Evolutionary conservation across 139 green algal genomes (phyloP), one percentile per base, ranked within the genome.

Genomic region (Nannochloris sp.): DNA sequence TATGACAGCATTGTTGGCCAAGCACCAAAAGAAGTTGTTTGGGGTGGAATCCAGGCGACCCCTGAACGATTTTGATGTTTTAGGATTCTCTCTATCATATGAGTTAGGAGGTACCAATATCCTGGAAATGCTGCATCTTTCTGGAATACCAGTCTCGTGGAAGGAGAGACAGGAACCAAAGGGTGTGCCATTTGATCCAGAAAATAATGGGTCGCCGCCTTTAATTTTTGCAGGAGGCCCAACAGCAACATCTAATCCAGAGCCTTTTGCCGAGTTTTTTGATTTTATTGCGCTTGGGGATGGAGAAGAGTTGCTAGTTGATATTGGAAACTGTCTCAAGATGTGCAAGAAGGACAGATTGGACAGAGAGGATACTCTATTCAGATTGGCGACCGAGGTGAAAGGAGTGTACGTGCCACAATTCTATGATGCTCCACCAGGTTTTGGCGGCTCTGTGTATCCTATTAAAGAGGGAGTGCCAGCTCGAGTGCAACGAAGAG

Each of bases 221-320:
- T 69, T 89, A 48, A 67, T 88, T 36, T 89, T 89, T 60, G 82
- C 79, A 6, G 82, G 76, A 29, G 83, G 83, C 2, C 83, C 83
- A 50, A 91, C 84, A 13, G 83, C 83, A 56, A 90, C 83, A 17
- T 84, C 71, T 50, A 90, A 90, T 63, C 84, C 83, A 17, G 83
- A 90, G 74, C 84, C 83, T 25, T 89, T 89, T 31, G 56, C 74
- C 20, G 78, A 87, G 56, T 90, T 90, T 56, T 84, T 89, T 36
- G 83, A 90, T 59, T 90, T 87, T 44, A 65, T 90, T 40, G 81
- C 77, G 11, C 70, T 90, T 13, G 83, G 83, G 5, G 80, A 85
- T 62, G 74, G 81, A 40, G 81, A 83, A 59, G 81, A 71, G 58
- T n/a, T 71, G 56, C 70, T 76, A n/a, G 66, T 70, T 37, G 84